A percentile compares a stretch with the other conserved stretches of the same genome.
phyloP scores from a whole-genome alignment of 2,329 filamentous ascomycete species.

The Ceratocystis cacaofunesta region DNA sequence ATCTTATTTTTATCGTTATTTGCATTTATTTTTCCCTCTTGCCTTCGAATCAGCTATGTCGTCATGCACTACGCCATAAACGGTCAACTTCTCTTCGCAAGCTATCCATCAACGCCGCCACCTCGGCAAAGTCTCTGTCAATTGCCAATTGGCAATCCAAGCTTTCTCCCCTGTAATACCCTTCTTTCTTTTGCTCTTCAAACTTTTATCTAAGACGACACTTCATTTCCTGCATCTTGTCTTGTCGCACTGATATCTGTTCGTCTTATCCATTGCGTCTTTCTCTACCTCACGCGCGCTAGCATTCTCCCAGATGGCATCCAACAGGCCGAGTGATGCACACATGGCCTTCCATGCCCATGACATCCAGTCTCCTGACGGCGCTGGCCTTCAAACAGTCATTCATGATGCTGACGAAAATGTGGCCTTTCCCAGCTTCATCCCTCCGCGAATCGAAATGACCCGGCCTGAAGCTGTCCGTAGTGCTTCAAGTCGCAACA shows the following conservation, averaged over 20 bases:
- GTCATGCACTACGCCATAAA: not conserved
- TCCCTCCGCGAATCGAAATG: conserved; percentile 10
- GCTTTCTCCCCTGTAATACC: not conserved
- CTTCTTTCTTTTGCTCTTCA: not conserved
- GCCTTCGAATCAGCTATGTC: not conserved
- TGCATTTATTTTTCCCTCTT: not conserved
- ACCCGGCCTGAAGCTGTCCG: not conserved
- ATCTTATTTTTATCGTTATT: not conserved
- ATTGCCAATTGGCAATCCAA: not conserved
- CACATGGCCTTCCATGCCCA: not conserved
- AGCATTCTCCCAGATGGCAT: not conserved
- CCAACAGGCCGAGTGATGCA: not conserved
- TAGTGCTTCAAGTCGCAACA: not conserved
- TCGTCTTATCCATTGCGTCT: not conserved
- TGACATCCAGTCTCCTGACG: not conserved
- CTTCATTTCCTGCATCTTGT: not conserved
- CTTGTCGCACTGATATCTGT: not conserved
- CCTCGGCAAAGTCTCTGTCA: not conserved
- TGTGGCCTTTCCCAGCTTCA: not conserved
- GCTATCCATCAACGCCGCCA: not conserved
- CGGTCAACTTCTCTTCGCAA: not conserved
- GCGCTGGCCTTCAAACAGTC: not conserved
- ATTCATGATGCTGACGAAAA: not conserved
- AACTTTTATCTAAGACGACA: not conserved
- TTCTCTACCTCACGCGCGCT: not conserved